Base-by-base conservation (phyloP, 208 protist genomes). In the Acanthamoeba castellanii region DNA sequence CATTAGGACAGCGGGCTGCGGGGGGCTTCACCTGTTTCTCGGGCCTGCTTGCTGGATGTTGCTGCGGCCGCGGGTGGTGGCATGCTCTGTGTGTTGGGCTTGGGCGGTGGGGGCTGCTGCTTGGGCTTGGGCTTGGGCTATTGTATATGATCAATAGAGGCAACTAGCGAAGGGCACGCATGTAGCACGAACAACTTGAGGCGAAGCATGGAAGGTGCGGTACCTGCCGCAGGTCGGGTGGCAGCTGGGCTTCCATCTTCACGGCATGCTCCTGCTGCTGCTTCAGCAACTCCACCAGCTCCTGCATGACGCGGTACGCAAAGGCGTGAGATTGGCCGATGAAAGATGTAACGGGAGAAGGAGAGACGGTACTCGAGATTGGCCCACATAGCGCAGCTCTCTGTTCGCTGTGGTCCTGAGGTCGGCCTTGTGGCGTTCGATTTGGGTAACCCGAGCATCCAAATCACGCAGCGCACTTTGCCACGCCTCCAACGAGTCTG, bases 401-500 rank as follows among this genome's bases (percentile, higher is more conserved):
- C 76, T 50, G 42, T 85, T 85, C 6, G 76, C 76, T 22, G 76
- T 85, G 22, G 76, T 85, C 9, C 76, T 22, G 11, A 85, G 45
- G 42, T 85, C 76, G 32, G 45, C 47, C 76, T 59, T 85, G 45
- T 85, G 76, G 30, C 76, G 76, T 57, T 85, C 76, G 7, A 85
- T 85, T 20, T 85, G 76, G 2, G 76, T 85, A 0, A 85, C 20
- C 20, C 76, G 11, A 32, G 76, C 34, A 22, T 85, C 76, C 42
- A 85, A 57, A 30, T 85, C 76, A 32, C 76, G 76, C 7, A 85
- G 42, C 13, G 76, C 30, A 32, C 76, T 57, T 37, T 34, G 76
- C 76, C 76, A 85, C n/a, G 76, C 47, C 13, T 85, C 76, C 42
- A 85, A 16, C 52, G 76, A 85, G n/a, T 85, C 76, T 85, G 45